Percentiles rank a stretch among this genome's conserved stretches.
phyloP scores from a whole-genome alignment of 441 rosid species.

The Erysimum pusillum region DNA sequence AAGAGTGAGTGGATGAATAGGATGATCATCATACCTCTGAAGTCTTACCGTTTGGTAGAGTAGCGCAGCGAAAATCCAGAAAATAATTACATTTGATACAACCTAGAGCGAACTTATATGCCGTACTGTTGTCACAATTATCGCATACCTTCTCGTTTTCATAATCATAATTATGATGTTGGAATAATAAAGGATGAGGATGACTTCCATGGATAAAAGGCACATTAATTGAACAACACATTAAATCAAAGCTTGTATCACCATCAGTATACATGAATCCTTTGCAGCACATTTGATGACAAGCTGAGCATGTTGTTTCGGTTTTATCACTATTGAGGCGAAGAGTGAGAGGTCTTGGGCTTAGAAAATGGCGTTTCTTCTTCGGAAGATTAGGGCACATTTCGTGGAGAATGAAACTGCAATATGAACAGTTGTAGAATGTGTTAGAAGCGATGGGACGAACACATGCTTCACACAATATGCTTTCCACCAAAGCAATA shows the following conservation, averaged over 20 bases:
- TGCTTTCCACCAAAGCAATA: background rate
- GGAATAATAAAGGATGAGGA: background rate
- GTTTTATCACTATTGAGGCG: background rate
- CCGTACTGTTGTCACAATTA: background rate
- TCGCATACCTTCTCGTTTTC: background rate
- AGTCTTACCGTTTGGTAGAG: background rate
- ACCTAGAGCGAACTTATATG: background rate
- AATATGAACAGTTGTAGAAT: background rate
- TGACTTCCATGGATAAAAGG: conserved; percentile 29
- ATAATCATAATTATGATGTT: too few species aligned
- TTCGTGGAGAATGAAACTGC: conserved; percentile 15
- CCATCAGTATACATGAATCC: conserved; percentile 18
- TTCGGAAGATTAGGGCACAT: conserved; percentile 17
- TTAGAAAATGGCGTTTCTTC: conserved; percentile 9
- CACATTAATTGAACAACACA: background rate
- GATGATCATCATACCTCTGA: background rate
- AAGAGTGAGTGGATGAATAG: background rate
- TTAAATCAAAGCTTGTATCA: background rate
- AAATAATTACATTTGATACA: conserved; percentile 14
- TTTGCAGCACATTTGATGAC: background rate
- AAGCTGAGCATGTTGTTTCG: background rate
- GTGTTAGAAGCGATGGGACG: background rate
- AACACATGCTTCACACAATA: conserved; percentile 16
- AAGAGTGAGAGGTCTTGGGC: background rate
- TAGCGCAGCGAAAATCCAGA: conserved; percentile 11